Base-by-base conservation (phyloP, 257 asterid species). In the Parsonsia alboflavescens region DNA sequence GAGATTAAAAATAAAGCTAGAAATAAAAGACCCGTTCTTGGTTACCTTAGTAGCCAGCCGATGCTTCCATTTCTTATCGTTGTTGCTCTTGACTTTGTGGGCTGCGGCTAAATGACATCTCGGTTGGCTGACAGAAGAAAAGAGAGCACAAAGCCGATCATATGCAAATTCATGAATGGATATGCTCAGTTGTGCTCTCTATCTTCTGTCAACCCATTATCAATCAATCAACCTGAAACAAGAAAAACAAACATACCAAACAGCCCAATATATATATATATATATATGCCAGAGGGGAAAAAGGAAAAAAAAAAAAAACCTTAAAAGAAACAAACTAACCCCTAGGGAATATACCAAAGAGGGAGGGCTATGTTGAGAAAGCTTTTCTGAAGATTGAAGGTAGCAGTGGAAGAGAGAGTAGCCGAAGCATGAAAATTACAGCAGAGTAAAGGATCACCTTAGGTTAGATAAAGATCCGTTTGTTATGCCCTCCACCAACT, bases 181-280 rank as follows among this genome's bases (percentile, higher is more conserved):
- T 61, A 78, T 70, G 74, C 48, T 36, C 73, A 72, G 17, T 73
- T 80, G 85, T 85, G 89, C 89, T 82, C 89, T 85, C 82, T 85
- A 76, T 83, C 85, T 82, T 80, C 84, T 82, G 87, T 85, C 89
- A 82, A 82, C 84, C 21, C 64, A 44, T 30, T 36, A 69, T 42
- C 57, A 13, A 44, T 68, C 61, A n/a, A 22, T 21, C 7, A 63
- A 17, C 72, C 73, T 68, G 73, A 22, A 45, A 68, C 17, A 53
- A 68, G 2, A 53, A 15, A n/a, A 24, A 45, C 21, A 0, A 54
- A 10, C 12, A 5, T 52, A 17, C 24, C 6, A 7, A 16, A 52
- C 58, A 17, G 22, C 10, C 1, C 17, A 50, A 50, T 50, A 49
- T 15, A 50, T 50, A 50, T 13, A 12, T 49, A 15, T 13, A 13